A percentile compares a stretch with the other conserved stretches of the same genome.
phyloP scores from a whole-genome alignment of 179 eudicot genomes.

The Beta corolliflora region DNA sequence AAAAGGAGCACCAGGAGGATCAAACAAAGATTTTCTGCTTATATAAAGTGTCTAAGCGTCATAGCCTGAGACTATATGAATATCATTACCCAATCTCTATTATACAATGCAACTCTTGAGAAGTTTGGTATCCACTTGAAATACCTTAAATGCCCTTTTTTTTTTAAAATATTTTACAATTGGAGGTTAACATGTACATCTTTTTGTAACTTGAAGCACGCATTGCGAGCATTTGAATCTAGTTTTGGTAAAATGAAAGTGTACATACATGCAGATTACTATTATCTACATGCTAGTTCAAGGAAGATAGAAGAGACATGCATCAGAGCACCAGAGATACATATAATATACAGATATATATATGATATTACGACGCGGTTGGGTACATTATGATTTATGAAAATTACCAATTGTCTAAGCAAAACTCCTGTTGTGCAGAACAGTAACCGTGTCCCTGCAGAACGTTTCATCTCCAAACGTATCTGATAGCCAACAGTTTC shows the following conservation, averaged over 20 bases:
- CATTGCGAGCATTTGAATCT: no score
- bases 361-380: no score
- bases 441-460: conserved; percentile 72
- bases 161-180: no score
- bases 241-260: no score
- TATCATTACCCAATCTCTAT: no score
- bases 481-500: conserved; percentile 95
- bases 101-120: no score
- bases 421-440: conserved; percentile 97
- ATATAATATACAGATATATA: neutral
- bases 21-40: neutral
- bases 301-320: neutral
- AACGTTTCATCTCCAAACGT: conserved; percentile 83
- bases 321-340: neutral
- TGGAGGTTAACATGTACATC: no score
- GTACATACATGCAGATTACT: neutral
- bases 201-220: no score
- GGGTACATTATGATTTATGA: conserved; percentile 6
- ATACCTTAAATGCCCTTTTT: no score
- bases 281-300: neutral
- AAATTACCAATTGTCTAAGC: conserved; percentile 79
- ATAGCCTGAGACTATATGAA: neutral
- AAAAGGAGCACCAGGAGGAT: neutral
- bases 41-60: no score
- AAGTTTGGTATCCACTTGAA: no score